A percentile compares a stretch with the other conserved stretches of the same genome.
phyloP scores from a whole-genome alignment of 371 early-diverging fungal species.

The Saksenaea oblongispora region DNA sequence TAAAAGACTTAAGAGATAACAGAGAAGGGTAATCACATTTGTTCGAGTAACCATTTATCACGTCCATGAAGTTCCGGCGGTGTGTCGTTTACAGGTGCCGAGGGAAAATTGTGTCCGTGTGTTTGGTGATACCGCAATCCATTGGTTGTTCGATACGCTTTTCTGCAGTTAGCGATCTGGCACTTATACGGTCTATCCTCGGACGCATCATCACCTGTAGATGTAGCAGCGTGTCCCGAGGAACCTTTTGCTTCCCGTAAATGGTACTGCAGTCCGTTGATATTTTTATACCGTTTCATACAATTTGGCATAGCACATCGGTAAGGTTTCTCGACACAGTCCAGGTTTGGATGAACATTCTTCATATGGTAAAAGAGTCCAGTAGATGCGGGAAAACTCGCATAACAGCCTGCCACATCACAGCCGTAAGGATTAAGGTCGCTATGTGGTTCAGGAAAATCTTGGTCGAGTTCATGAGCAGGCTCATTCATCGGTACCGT shows the following conservation, averaged over 20 bases:
- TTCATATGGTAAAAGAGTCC: constrained; percentile 73
- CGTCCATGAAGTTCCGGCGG: background rate
- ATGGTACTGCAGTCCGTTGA: constrained; percentile 96
- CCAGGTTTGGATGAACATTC: constrained; percentile 52
- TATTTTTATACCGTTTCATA: constrained; percentile 91
- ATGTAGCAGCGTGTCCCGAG: constrained; percentile 38
- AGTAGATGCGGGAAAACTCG: constrained; percentile 59
- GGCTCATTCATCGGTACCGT: background rate
- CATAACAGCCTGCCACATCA: constrained; percentile 59
- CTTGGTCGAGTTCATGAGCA: background rate
- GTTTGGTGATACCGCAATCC: constrained; percentile 44
- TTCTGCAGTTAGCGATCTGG: constrained; percentile 41
- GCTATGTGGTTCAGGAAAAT: constrained; percentile 3
- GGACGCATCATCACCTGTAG: constrained; percentile 6
- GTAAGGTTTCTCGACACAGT: constrained; percentile 60
- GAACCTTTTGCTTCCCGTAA: constrained; percentile 76
- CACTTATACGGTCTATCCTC: constrained; percentile 37
- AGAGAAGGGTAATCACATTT: background rate
- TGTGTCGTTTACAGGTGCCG: background rate
- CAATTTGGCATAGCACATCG: constrained; percentile 85
- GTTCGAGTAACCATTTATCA: background rate
- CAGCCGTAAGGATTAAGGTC: constrained; percentile 70
- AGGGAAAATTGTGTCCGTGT: constrained; percentile 31
- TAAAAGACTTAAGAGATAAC: background rate
- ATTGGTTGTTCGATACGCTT: constrained; percentile 44